Base-by-base conservation (phyloP, 73 alveolate species). In the Blepharisma stoltei region DNA sequence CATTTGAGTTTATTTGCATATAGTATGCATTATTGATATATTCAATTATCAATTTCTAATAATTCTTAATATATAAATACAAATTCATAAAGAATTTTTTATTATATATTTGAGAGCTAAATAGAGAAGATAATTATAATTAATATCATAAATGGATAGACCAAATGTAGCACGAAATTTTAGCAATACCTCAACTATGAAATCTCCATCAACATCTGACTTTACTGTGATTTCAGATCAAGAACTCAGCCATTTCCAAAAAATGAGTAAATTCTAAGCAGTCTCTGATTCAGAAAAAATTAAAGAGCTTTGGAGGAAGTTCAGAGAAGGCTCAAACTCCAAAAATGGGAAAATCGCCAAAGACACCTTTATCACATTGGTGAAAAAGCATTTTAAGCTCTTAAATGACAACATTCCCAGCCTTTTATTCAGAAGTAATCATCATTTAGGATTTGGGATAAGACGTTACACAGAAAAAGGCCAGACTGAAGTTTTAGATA, bases 241-340 rank as follows among this genome's bases (percentile, higher is more conserved):
- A 60, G 45, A 60, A 25, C 45, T 60, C 18, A 38, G 46, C 46
- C 48, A 60, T 2, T 60, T 60, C 23, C 73, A 60, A 25, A 60
- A 60, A 25, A n/a, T 20, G 18, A 60, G 73, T 60, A 25, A 60
- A 14, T 20, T 25, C 45, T 25, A 60, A 3, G 23, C 45, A 60
- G 73, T 60, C 45, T 60, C 73, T 2, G 23, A 25, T 25, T 9
- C n/a, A 0, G 73, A 60, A 60, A 20, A 25, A 20, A 14, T 60
- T 2, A 18, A 14, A 14, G 46, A 60, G 18, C 73, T 60, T 4
- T 69, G 79, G 65, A 25, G 65, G 14, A 53, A 37, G 2, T 69
- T 37, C 4, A 18, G 79, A 38, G 14, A 69, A 69, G 79, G 79
- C 0, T 38, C 55, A n/a, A 69, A 69, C 65, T 69, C 79, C 0